A percentile compares a stretch with the other conserved stretches of the same genome.
Evolutionary conservation across 2,329 filamentous ascomycete genomes (phyloP).

Genomic region (Fusarium sp.): DNA sequence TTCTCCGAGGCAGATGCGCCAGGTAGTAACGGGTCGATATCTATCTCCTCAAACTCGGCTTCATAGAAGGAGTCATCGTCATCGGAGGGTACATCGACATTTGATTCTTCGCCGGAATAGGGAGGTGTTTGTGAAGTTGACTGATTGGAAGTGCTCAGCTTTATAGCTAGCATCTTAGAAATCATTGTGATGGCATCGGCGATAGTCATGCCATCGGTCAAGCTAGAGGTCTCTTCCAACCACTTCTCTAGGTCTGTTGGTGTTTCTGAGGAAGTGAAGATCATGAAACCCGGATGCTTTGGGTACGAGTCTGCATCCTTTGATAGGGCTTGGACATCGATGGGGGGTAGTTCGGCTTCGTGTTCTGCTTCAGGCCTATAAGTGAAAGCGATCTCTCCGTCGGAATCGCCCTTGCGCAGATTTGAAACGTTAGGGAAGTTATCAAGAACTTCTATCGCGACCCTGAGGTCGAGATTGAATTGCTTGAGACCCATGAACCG

Average conservation of each 20-base stretch:
- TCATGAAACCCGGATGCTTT: constrained; percentile 50
- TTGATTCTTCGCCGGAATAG: background rate
- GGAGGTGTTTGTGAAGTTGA: background rate
- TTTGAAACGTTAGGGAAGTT: constrained; percentile 60
- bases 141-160: background rate
- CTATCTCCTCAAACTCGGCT: constrained; percentile 26
- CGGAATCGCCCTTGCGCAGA: constrained; percentile 71
- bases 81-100: constrained; percentile 19
- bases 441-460: constrained; percentile 46
- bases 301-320: constrained; percentile 52
- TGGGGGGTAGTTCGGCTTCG: constrained; percentile 37
- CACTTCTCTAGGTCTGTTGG: constrained; percentile 54
- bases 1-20: background rate
- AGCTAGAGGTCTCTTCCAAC: constrained; percentile 50
- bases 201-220: constrained; percentile 46
- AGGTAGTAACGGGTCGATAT: constrained; percentile 21
- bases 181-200: constrained; percentile 26
- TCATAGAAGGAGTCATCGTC: constrained; percentile 17
- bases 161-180: constrained; percentile 21
- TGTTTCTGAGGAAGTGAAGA: constrained; percentile 54
- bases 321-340: constrained; percentile 52
- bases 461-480: constrained; percentile 67
- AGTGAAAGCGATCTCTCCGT: constrained; percentile 75
- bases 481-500: constrained; percentile 69
- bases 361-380: constrained; percentile 56